Base-by-base conservation (phyloP, 495 filamentous ascomycete species). In the Penicillium mononematosum region DNA sequence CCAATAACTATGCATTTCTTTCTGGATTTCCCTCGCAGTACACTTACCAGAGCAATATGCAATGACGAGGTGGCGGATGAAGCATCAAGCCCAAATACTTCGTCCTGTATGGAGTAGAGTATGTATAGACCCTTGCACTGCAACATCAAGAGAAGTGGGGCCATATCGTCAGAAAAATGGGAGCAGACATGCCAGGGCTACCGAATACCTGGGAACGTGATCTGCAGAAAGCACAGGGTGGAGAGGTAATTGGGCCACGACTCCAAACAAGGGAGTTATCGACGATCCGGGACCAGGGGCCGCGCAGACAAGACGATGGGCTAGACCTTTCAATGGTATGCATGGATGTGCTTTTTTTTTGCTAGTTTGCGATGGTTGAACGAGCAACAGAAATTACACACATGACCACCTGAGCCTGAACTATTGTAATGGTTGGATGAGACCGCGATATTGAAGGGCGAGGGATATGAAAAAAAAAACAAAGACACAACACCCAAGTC, bases 191-290 rank as follows among this genome's bases (percentile, higher is more conserved):
- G 60, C 60, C 50, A 63, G 60, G 57, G 58, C 43, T 64, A 56
- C 60, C 66, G 60, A 64, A 58, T 57, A 63, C 50, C 60, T 34
- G 66, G 58, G 25, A 56, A 60, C 32, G 32, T 47, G 58, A 60
- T 63, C 63, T 58, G 49, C 66, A 64, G 36, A 38, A 55, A 36
- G 43, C 42, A 55, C 41, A 53, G 55, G 41, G 41, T 45, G 45
- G 24, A 24, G 39, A 34, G 55, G 63, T 66, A 58, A 64, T 43
- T 53, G 50, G 38, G 57, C 62, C 50, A 56, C 46, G 62, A 55
- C 56, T 50, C 49, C 24, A 60, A 68, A 56, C 60, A 69, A 69
- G 65, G 65, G 59, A 53, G 25, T 22, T 29, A 39, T 45, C 32
- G 19, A 48, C 16, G 44, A 36, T 53, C 51, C 47, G 43, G 53